Conservation (phyloP, 1,139 yeast species). For the Pichia terricola region DNA sequence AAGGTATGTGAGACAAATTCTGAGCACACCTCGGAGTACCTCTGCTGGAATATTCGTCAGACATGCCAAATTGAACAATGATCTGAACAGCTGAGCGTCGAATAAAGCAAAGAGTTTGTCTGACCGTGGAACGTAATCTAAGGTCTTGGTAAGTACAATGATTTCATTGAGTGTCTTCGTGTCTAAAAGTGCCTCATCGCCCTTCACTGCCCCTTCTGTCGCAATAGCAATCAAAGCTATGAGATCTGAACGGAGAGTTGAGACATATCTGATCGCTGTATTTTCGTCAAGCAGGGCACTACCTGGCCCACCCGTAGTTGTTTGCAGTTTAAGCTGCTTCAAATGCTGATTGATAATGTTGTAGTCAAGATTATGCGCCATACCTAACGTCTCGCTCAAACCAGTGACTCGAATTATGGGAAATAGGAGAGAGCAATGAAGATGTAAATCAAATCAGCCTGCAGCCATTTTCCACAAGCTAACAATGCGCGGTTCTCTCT, state of each 20-base stretch:
- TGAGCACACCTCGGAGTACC: slow-evolving; percentile 40
- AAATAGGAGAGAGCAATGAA: too few relatives aligned
- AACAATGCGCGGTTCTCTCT: too few relatives aligned
- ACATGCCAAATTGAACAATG: slow-evolving; percentile 21
- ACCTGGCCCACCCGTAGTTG: not conserved
- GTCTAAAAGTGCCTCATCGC: not conserved
- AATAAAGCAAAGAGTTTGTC: slow-evolving; percentile 32
- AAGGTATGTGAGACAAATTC: slow-evolving; percentile 35
- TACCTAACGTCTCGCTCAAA: too few relatives aligned
- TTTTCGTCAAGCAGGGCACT: slow-evolving; percentile 14
- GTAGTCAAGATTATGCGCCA: slow-evolving; percentile 13
- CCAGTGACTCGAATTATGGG: too few relatives aligned
- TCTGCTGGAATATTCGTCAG: slow-evolving; percentile 28
- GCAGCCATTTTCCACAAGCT: too few relatives aligned
- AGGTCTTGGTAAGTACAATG: slow-evolving; percentile 42
- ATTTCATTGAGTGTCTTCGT: slow-evolving; percentile 32
- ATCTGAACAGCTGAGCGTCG: slow-evolving; percentile 34
- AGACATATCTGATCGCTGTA: slow-evolving; percentile 14
- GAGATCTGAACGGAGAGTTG: slow-evolving; percentile 6
- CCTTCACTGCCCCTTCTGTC: not conserved
- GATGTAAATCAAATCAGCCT: too few relatives aligned
- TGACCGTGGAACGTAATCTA: slow-evolving; percentile 37
- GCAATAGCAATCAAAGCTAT: not conserved
- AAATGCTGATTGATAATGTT: slow-evolving; percentile 17
- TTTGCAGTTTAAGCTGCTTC: slow-evolving; percentile 14